phyloP scores from a whole-genome alignment of 2,329 filamentous ascomycete genomes.

The Colletotrichum camelliae region DNA sequence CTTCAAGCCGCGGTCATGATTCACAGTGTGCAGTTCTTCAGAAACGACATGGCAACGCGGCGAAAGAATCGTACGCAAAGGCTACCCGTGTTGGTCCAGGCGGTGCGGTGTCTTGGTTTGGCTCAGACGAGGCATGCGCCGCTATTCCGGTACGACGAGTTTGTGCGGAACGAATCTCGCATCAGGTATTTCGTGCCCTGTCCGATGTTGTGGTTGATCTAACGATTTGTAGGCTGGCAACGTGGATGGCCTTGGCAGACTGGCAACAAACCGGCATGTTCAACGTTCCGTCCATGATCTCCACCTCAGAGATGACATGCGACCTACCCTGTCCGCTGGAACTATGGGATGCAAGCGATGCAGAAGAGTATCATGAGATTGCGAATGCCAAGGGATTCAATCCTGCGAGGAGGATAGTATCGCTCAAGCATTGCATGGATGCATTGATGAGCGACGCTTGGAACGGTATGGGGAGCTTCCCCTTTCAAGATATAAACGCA shows the following conservation, averaged over 20 bases:
- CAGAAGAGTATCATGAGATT: slow-evolving; percentile 21
- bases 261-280: slow-evolving; percentile 32
- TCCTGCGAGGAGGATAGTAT: background rate
- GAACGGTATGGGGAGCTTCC: slow-evolving; percentile 8
- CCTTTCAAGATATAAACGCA: slow-evolving; percentile 10
- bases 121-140: slow-evolving; percentile 12
- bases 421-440: slow-evolving; percentile 22
- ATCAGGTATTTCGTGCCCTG: slow-evolving; percentile 19
- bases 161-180: slow-evolving; percentile 23
- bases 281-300: slow-evolving; percentile 26
- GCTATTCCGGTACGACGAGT: slow-evolving; percentile 19
- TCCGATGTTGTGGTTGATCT: background rate
- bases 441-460: slow-evolving; percentile 25
- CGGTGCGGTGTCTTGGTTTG: slow-evolving; percentile 20
- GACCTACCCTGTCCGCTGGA: slow-evolving; percentile 27
- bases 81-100: slow-evolving; percentile 25
- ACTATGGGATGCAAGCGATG: slow-evolving; percentile 29
- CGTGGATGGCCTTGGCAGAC: slow-evolving; percentile 28
- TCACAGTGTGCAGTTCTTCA: slow-evolving; percentile 24
- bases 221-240: slow-evolving; percentile 23
- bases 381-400: background rate
- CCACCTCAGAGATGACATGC: slow-evolving; percentile 27
- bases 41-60: slow-evolving; percentile 16
- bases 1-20: slow-evolving; percentile 30
- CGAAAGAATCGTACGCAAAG: slow-evolving; percentile 19